A percentile compares a stretch with the other conserved stretches of the same genome.
Evolutionary conservation across 179 eudicot genomes (phyloP).

Genomic region (Actinidia polygama): DNA sequence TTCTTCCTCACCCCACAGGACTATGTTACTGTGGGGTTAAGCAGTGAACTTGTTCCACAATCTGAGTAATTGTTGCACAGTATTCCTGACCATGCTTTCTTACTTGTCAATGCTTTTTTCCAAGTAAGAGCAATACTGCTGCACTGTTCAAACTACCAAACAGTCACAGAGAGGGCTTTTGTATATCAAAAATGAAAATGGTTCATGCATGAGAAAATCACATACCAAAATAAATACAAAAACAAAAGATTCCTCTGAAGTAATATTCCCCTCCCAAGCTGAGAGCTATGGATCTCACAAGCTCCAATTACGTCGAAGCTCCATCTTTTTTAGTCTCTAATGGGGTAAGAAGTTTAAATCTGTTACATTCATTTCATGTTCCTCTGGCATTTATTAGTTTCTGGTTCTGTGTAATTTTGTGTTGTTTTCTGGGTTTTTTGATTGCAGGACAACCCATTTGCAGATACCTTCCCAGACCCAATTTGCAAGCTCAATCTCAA

Average conservation of each 20-base stretch:
- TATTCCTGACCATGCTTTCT: slow-evolving; percentile 1
- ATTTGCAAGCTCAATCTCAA: slow-evolving; percentile 66
- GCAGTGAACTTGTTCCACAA: not conserved
- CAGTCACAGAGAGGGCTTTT: slow-evolving; percentile 3
- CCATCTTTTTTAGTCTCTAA: slow-evolving; percentile 44
- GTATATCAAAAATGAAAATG: not conserved
- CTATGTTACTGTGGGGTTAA: not conserved
- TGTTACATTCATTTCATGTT: not conserved
- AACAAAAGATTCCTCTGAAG: slow-evolving; percentile 3
- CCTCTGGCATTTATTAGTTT: slow-evolving; percentile 3
- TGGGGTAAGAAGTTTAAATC: slow-evolving; percentile 31
- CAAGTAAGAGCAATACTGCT: slow-evolving; percentile 9
- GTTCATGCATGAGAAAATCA: slow-evolving; percentile 11
- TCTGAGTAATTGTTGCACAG: slow-evolving; percentile 20
- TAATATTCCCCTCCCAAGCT: slow-evolving; percentile 13
- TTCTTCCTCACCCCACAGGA: no score
- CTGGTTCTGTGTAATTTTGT: slow-evolving; percentile 13
- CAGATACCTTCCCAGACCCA: slow-evolving; percentile 56
- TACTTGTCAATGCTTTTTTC: not conserved
- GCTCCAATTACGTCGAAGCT: slow-evolving; percentile 49
- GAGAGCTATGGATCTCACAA: slow-evolving; percentile 51
- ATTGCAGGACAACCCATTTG: slow-evolving; percentile 35
- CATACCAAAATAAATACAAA: slow-evolving; percentile 5
- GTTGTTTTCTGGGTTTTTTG: slow-evolving; percentile 20
- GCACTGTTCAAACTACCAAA: slow-evolving; percentile 8